phyloP scores from a whole-genome alignment of 768 basidiomycete species.

The Lactifluus subvellereus region DNA sequence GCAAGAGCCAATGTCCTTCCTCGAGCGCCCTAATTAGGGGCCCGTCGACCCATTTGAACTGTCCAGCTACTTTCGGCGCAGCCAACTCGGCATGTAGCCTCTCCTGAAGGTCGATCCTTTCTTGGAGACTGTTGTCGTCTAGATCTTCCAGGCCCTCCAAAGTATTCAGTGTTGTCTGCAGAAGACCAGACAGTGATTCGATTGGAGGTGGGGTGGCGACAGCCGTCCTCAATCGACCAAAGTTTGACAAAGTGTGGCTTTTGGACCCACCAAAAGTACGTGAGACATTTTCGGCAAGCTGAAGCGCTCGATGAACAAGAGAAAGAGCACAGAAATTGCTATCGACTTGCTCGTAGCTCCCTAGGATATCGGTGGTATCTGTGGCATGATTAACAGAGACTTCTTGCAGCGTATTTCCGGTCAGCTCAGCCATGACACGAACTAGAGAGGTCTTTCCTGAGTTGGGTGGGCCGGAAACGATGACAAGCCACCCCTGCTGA shows the following conservation, averaged over 20 bases:
- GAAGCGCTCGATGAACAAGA: slow-evolving; percentile 38
- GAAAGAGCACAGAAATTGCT: slow-evolving; percentile 34
- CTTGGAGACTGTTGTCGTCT: slow-evolving; percentile 2
- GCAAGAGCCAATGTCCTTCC: slow-evolving; percentile 80
- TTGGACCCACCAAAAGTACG: slow-evolving; percentile 31
- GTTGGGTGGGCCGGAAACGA: slow-evolving; percentile 68
- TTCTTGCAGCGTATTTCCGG: slow-evolving; percentile 65
- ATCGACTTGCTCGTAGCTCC: slow-evolving; percentile 92
- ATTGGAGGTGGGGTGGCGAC: not conserved
- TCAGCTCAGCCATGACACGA: slow-evolving; percentile 59
- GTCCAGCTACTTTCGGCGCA: slow-evolving; percentile 37
- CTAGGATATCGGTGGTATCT: slow-evolving; percentile 90
- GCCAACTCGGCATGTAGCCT: slow-evolving; percentile 24
- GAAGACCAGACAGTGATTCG: slow-evolving; percentile 19
- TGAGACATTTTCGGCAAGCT: slow-evolving; percentile 35
- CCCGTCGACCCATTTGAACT: slow-evolving; percentile 95
- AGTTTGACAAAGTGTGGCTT: not conserved
- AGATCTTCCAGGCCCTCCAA: slow-evolving; percentile 29
- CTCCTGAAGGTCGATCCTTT: slow-evolving; percentile 10
- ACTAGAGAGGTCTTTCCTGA: slow-evolving; percentile 80
- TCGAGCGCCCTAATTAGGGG: slow-evolving; percentile 84
- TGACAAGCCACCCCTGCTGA: slow-evolving; percentile 79
- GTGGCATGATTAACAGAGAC: slow-evolving; percentile 79
- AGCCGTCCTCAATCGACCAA: slow-evolving; percentile 2
- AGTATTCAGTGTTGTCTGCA: slow-evolving; percentile 29